A percentile compares a stretch with the other conserved stretches of the same genome.
These are phyloP conservation scores for Fusarium sp. DNA, from an alignment of 2,329 filamentous ascomycete genomes.

Conservation along the genomic window DNA sequence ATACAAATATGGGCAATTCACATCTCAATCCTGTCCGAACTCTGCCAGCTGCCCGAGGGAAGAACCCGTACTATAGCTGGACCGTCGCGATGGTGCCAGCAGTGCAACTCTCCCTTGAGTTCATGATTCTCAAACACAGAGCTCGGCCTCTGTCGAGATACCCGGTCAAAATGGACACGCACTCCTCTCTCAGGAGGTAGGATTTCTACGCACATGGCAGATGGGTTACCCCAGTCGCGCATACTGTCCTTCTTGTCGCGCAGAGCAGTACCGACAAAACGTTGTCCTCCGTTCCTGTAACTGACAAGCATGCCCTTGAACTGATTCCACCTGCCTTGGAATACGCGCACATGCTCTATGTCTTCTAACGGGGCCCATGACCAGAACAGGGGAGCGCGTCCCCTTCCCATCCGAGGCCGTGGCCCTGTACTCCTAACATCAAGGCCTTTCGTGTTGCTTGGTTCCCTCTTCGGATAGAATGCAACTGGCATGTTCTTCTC, in stretches of 20 bases:
- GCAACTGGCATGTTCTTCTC: not conserved
- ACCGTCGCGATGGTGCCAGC: not conserved
- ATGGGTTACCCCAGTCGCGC: not conserved
- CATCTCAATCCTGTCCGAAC: not conserved
- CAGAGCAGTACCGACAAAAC: not conserved
- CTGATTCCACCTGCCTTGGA: fast-evolving
- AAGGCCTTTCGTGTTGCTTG: not conserved
- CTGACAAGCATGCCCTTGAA: not conserved
- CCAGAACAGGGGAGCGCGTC: not conserved
- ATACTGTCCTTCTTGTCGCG: no score
- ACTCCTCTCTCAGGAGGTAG: no score
- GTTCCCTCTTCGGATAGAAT: not conserved
- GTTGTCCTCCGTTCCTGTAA: conserved; percentile 3
- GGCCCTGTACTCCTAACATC: not conserved
- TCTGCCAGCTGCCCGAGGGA: not conserved
- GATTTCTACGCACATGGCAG: not conserved
- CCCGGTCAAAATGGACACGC: no score
- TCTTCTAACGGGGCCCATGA: conserved; percentile 1
- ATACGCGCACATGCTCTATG: not conserved
- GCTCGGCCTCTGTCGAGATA: no score
- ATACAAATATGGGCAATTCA: not conserved
- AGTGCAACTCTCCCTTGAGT: not conserved
- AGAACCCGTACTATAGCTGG: not conserved
- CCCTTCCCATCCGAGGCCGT: no score
- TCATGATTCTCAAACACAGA: not conserved